phyloP scores from a whole-genome alignment of 371 early-diverging fungal genomes.

The Mortierella sp. region DNA sequence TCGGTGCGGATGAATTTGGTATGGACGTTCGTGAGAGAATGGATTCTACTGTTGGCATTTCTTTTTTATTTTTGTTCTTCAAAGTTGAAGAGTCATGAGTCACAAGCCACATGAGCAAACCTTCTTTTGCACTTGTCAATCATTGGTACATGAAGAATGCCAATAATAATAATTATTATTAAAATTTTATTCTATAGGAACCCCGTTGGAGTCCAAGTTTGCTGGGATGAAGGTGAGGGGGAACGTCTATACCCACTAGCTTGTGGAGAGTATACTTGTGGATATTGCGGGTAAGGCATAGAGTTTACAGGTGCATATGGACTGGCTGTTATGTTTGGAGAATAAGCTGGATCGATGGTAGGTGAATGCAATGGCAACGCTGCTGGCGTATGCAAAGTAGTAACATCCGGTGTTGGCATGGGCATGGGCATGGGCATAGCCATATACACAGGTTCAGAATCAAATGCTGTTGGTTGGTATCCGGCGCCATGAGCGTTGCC shows the following conservation, averaged over 20 bases:
- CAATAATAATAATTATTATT: no score
- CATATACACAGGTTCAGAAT: constrained; percentile 3
- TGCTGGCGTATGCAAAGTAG: neutral
- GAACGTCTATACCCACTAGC: neutral
- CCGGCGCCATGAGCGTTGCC: neutral
- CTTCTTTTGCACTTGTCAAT: no score
- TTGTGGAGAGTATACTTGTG: constrained; percentile 14
- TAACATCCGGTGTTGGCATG: constrained; percentile 2
- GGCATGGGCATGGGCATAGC: constrained; percentile 6
- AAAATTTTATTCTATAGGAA: neutral
- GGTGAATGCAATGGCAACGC: neutral
- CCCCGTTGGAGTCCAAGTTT: neutral
- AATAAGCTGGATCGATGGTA: neutral
- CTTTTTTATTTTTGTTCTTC: constrained; percentile 13
- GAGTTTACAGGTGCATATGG: neutral
- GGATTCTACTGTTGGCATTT: neutral
- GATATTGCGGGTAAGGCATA: constrained; percentile 13
- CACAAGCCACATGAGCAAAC: constrained; percentile 2
- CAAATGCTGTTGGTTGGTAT: neutral
- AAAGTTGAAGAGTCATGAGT: neutral
- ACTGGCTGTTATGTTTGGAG: constrained; percentile 4
- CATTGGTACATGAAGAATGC: no score
- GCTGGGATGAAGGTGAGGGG: neutral
- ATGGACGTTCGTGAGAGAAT: constrained; percentile 9
- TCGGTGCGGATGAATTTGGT: constrained; percentile 25